These are phyloP conservation scores for Fusarium anguioides DNA, from an alignment of 2,329 filamentous ascomycete species.

Conservation along the genomic window DNA sequence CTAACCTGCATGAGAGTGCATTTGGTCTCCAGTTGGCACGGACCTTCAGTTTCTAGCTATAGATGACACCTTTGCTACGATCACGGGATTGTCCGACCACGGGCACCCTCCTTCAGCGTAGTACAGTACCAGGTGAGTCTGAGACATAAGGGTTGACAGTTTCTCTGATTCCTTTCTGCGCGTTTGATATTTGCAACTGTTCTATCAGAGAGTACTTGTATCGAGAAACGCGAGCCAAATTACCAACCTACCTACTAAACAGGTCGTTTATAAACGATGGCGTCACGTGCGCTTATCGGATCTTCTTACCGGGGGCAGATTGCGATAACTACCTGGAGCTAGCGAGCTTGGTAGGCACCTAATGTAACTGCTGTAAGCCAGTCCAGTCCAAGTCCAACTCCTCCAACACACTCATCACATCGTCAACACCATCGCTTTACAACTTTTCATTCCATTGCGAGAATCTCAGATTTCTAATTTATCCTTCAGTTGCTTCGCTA, in stretches of 20 bases:
- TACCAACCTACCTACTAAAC: too few species aligned
- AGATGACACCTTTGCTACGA: too few species aligned
- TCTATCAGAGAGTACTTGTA: background rate
- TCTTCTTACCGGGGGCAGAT: background rate
- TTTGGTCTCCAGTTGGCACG: too few species aligned
- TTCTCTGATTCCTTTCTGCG: background rate
- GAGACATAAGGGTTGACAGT: constrained; percentile 21
- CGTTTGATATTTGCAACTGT: too few species aligned
- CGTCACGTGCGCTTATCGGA: constrained; percentile 46
- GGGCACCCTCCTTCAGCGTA: constrained; percentile 13
- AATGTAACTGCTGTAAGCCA: constrained; percentile 45
- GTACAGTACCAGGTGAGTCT: constrained; percentile 19
- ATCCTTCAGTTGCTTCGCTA: background rate
- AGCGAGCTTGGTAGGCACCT: constrained; percentile 16
- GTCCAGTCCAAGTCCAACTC: constrained; percentile 23
- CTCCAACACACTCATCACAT: constrained; percentile 27
- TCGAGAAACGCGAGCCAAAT: background rate
- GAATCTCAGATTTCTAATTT: background rate
- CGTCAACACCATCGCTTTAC: constrained; percentile 13
- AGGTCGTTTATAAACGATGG: background rate
- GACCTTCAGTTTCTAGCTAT: too few species aligned
- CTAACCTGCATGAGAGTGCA: too few species aligned
- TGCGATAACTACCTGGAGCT: constrained; percentile 4
- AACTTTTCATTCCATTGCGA: background rate
- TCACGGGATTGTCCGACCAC: constrained; percentile 33